Evolutionary conservation across 2,329 filamentous ascomycete genomes (phyloP).

Genomic region (Zasmidium cellare): DNA sequence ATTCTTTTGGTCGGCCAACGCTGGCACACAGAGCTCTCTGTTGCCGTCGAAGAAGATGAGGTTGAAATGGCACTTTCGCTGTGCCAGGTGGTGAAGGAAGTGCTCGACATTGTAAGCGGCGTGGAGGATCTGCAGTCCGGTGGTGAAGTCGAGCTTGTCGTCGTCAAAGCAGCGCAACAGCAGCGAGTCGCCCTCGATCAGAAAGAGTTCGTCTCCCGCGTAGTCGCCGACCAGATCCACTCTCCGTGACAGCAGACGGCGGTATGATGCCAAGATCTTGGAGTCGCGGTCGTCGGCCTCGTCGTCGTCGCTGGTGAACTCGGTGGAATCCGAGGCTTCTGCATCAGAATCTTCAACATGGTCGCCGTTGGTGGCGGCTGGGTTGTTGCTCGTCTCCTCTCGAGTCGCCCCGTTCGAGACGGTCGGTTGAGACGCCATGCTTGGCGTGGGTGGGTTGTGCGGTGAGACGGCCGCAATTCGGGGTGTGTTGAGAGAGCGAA

Average conservation of each 20-base stretch:
- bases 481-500: neutral
- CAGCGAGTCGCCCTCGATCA: slow-evolving; percentile 73
- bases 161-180: slow-evolving; percentile 64
- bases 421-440: neutral
- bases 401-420: neutral
- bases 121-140: slow-evolving; percentile 70
- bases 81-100: slow-evolving; percentile 61
- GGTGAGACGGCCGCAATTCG: neutral
- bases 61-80: slow-evolving; percentile 69
- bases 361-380: neutral
- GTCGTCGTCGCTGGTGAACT: slow-evolving; percentile 1
- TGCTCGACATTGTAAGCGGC: slow-evolving; percentile 68
- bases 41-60: slow-evolving; percentile 67
- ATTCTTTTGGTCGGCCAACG: slow-evolving; percentile 33
- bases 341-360: neutral
- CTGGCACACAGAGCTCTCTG: slow-evolving; percentile 57
- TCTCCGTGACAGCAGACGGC: slow-evolving; percentile 42
- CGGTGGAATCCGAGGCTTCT: neutral
- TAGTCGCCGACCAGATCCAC: slow-evolving; percentile 75
- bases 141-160: slow-evolving; percentile 63
- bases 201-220: slow-evolving; percentile 70
- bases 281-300: slow-evolving; percentile 10
- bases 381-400: neutral
- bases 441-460: neutral
- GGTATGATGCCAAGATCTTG: slow-evolving; percentile 37